Base-by-base conservation (phyloP, 1,284 basidiomycete genomes). In the Fomitopsis betulina region DNA sequence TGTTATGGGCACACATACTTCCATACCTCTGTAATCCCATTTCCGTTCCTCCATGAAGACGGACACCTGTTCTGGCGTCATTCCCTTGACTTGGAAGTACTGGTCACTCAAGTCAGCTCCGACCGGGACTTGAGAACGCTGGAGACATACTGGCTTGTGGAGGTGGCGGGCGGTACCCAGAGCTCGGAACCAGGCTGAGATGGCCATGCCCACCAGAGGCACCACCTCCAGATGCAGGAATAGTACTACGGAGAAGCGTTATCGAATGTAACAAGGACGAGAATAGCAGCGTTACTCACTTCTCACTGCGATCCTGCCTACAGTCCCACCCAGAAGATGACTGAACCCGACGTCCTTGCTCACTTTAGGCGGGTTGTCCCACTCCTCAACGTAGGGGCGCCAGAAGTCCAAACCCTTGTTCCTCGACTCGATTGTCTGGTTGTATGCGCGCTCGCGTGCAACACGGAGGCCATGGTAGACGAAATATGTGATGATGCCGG, bases 361-460 rank as follows among this genome's bases (percentile, higher is more conserved):
- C 27, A 75, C 70, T 3, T 67, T 63, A 0, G 93, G 92, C 0
- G 92, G 92, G 5, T 76, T 67, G 19, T 87, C 81, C 90, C 89
- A 94, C 73, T 95, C 93, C 67, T 96, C 93, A 2, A 93, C 84
- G 64, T 96, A 96, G 0, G 89, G 85, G 61, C 81, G 78, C 91
- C 91, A 95, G 75, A 94, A 95, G n/a, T 89, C 85, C 0, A 79
- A 73, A 0, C 85, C 84, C 67, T 95, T 95, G 8, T 86, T 85
- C 1, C 93, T 82, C 1, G 91, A 94, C 19, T 79, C 73, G 30
- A 94, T 83, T 0, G 93, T 94, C 67, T 94, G 85, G 33, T 86
- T 84, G 82, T 81, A 92, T n/a, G 83, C 92, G 9, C 90, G 80
- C 39, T 86, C 84, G 2, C 89, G 81, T 0, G 91, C 88, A 54